Conservation (phyloP, 331 rosid species). For the Saraca asoca region DNA sequence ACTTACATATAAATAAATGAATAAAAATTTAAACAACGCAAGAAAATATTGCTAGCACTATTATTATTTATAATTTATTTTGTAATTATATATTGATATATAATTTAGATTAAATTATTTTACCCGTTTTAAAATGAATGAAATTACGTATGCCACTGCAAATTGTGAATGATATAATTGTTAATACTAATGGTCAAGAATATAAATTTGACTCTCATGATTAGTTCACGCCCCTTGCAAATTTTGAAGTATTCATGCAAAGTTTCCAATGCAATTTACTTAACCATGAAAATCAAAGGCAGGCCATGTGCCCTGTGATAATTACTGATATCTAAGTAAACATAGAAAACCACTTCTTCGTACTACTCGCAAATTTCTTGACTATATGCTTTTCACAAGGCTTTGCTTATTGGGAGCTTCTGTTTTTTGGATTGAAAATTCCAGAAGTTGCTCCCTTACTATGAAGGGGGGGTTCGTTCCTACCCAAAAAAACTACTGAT, state of each 20-base stretch:
- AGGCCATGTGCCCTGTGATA: constrained; percentile 53
- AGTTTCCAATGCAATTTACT: constrained; percentile 38
- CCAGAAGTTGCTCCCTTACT: constrained; percentile 16
- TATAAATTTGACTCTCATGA: constrained; percentile 39
- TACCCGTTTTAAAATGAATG: too few relatives aligned
- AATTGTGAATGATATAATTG: too few relatives aligned
- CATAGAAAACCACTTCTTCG: neutral
- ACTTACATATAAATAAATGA: too few relatives aligned
- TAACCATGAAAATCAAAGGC: constrained; percentile 39
- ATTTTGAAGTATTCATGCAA: constrained; percentile 24
- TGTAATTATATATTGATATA: too few relatives aligned
- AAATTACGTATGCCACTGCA: too few relatives aligned
- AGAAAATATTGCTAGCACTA: too few relatives aligned
- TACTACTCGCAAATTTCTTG: neutral
- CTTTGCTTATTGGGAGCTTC: constrained; percentile 22
- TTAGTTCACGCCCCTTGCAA: constrained; percentile 35
- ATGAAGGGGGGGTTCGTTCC: neutral
- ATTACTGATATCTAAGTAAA: constrained; percentile 34
- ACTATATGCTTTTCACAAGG: neutral
- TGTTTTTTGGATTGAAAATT: constrained; percentile 15
- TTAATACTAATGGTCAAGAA: neutral
- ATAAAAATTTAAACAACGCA: too few relatives aligned
- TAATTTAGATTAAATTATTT: too few relatives aligned
- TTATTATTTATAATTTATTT: too few relatives aligned
- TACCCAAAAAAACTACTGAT: constrained; percentile 22